Base-by-base conservation (phyloP, 2,329 filamentous ascomycete genomes). In the Paramyrothecium roridum region DNA sequence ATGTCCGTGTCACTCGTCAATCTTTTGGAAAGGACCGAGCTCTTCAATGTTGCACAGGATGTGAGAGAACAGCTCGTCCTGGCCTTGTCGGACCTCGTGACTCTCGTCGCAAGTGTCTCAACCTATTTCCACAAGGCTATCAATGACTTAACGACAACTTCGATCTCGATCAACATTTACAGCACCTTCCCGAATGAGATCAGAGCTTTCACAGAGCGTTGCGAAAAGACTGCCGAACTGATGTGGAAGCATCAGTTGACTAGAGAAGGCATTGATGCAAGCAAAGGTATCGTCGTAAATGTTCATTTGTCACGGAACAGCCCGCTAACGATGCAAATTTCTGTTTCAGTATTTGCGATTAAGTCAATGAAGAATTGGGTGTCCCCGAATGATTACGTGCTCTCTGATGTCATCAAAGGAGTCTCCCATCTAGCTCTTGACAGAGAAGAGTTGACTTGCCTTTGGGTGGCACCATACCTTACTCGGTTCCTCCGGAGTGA, bases 341-440 rank as follows among this genome's bases (percentile, higher is more conserved):
- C 21, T n/a, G 16, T 51, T 43, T 13, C 56, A 69, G 66, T 70
- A 3, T 65, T 61, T 13, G 56, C 69, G 10, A 59, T 72, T 20
- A 68, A 67, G 50, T 54, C 64, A 3, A 65, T 74, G 55, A 65
- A 65, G 53, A 56, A 58, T n/a, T 75, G 72, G 72, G 55, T 59
- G 10, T 40, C 55, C 1, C 61, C 62, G 2, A 58, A 63, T 46
- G 62, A 65, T 21, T 50, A 53, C 7, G 65, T 58, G 19, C 49
- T 61, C 10, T 22, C 34, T 30, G 57, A 57, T 16, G 34, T 57
- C 26, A 48, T 54, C 16, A 53, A 46, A 37, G 52, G 51, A 2
- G 48, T 52, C 23, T 60, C 60, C 11, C 57, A 58, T 17, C 45
- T 62, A 16, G 62, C 59, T 12, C 61, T 62, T 30, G 59, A 63